Evolutionary conservation across 805 yeast species (phyloP).

Genomic region (Metschnikowia peoriensis): DNA sequence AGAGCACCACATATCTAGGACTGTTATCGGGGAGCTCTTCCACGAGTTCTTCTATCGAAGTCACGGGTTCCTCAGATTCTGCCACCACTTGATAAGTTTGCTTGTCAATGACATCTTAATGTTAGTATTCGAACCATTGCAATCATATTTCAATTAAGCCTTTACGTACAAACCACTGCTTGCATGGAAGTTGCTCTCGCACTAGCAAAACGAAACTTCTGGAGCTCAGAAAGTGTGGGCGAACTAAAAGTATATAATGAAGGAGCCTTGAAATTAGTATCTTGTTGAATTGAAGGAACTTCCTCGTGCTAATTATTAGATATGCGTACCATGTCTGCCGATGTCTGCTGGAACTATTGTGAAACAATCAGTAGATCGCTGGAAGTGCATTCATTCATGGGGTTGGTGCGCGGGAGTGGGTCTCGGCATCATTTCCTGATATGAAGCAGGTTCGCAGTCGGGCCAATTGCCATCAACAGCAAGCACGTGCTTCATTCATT

Average conservation of each 20-base stretch:
- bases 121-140: constrained; percentile 4
- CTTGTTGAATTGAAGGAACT: not conserved
- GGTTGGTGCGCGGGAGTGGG: too few species aligned
- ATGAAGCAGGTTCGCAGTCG: too few species aligned
- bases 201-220: constrained; percentile 72
- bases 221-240: constrained; percentile 57
- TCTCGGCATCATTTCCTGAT: too few species aligned
- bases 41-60: constrained; percentile 56
- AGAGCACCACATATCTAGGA: constrained; percentile 73
- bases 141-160: too few species aligned
- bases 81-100: constrained; percentile 48
- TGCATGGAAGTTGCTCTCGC: constrained; percentile 61
- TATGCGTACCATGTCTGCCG: too few species aligned
- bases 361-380: too few species aligned
- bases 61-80: constrained; percentile 48
- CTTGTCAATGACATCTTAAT: constrained; percentile 53
- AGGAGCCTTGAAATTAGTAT: constrained; percentile 18
- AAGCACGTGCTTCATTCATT: too few species aligned
- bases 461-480: too few species aligned
- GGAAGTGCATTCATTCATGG: too few species aligned
- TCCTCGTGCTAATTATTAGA: too few species aligned
- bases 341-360: too few species aligned
- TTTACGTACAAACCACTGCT: constrained; percentile 58
- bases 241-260: constrained; percentile 62
- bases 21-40: constrained; percentile 81